These are phyloP conservation scores for Nitzschia sp. DNA, from an alignment of 108 stramenopile genomes.

Conservation along the genomic window DNA sequence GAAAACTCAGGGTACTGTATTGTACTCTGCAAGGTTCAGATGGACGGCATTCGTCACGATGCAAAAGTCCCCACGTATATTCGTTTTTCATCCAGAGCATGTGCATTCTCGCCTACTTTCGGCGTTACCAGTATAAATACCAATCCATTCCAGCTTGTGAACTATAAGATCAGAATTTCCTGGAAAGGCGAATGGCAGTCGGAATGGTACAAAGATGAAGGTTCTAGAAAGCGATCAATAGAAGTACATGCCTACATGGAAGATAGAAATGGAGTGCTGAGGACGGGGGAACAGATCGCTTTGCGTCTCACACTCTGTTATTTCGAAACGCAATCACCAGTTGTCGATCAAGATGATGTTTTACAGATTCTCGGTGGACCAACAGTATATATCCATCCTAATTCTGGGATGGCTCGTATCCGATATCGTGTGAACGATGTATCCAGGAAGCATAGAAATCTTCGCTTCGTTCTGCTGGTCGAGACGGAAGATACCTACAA, in stretches of 20 bases:
- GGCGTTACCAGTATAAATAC: slow-evolving; percentile 2
- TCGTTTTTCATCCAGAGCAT: slow-evolving; percentile 12
- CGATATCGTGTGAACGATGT: slow-evolving; percentile 86
- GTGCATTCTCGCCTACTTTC: slow-evolving; percentile 2
- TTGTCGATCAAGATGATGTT: slow-evolving; percentile 69
- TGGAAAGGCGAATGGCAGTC: slow-evolving; percentile 44
- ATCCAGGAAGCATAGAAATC: slow-evolving; percentile 85
- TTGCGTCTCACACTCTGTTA: slow-evolving; percentile 41
- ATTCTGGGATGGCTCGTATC: slow-evolving; percentile 37
- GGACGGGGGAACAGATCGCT: slow-evolving; percentile 37
- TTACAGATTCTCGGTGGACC: slow-evolving; percentile 45
- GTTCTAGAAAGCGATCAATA: slow-evolving; percentile 84
- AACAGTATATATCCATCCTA: slow-evolving; percentile 32
- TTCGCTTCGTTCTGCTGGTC: slow-evolving; percentile 68
- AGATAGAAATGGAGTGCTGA: slow-evolving; percentile 43
- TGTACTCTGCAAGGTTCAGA: slow-evolving; percentile 34
- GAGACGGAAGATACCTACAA: slow-evolving; percentile 48
- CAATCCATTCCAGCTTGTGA: slow-evolving; percentile 40
- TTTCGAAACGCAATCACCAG: slow-evolving; percentile 27
- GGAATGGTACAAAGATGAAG: slow-evolving; percentile 91
- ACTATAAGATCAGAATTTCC: slow-evolving; percentile 41
- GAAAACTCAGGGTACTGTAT: neutral
- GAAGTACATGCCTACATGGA: slow-evolving; percentile 54
- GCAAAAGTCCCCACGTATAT: slow-evolving; percentile 15
- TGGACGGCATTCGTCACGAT: slow-evolving; percentile 30